Evolutionary conservation across 495 filamentous ascomycete genomes (phyloP).

Genomic region (Penicillium waksmanii): DNA sequence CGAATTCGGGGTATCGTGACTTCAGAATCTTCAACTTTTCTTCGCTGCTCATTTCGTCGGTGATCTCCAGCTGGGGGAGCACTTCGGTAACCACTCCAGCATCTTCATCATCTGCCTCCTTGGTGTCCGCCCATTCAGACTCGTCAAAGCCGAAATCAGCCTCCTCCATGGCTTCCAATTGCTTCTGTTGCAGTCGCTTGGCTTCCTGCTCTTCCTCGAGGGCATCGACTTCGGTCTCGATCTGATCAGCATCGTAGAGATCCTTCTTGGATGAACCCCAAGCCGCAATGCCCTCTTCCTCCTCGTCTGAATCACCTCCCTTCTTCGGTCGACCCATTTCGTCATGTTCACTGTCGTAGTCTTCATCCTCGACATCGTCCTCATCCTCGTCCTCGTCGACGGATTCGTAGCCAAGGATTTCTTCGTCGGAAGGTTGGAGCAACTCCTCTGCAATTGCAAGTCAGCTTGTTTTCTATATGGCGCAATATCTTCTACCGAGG

Average conservation of each 20-base stretch:
- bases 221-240: slow-evolving; percentile 90
- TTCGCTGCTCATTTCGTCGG: slow-evolving; percentile 73
- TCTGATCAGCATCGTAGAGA: slow-evolving; percentile 88
- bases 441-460: slow-evolving; percentile 51
- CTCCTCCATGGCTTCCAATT: slow-evolving; percentile 79
- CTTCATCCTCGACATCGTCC: slow-evolving; percentile 56
- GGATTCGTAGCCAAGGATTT: slow-evolving; percentile 70
- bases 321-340: slow-evolving; percentile 32
- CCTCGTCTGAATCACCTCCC: slow-evolving; percentile 50
- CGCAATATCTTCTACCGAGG: slow-evolving; percentile 10
- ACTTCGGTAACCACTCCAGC: slow-evolving; percentile 74
- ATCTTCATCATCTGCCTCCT: slow-evolving; percentile 41
- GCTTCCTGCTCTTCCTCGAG: slow-evolving; percentile 92
- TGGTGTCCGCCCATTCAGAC: slow-evolving; percentile 71
- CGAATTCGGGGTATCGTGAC: slow-evolving; percentile 87
- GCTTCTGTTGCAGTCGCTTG: slow-evolving; percentile 83
- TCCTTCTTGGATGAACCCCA: slow-evolving; percentile 89
- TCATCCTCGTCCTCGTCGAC: slow-evolving; percentile 54
- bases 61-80: slow-evolving; percentile 78
- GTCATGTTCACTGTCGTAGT: slow-evolving; percentile 45
- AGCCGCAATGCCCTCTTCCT: slow-evolving; percentile 74
- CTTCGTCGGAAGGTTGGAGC: slow-evolving; percentile 81
- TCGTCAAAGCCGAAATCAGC: slow-evolving; percentile 93
- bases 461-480: slow-evolving; percentile 18
- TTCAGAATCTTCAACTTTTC: slow-evolving; percentile 78